Evolutionary conservation across 176 grass and related monocot genomes (phyloP), one percentile per base, ranked within the genome.

Genomic region (Secale cereale): DNA sequence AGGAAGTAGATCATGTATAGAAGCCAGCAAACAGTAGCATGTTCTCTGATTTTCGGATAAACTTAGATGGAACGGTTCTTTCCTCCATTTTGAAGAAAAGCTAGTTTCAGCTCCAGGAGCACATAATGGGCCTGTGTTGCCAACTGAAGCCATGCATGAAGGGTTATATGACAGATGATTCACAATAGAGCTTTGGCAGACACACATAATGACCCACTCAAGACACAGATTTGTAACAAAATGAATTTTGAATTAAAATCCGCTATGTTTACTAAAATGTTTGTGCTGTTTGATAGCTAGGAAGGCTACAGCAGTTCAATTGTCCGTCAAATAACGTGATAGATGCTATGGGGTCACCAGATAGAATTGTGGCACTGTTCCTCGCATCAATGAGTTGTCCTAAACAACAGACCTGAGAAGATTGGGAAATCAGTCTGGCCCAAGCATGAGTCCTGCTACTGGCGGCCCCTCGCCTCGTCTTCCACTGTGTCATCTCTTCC

Each of bases 351-450:
- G 11, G 1, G 62, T 57, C 7, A 5, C 10, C 36, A 76, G 31
- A 75, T 7, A 81, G 20, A 59, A 76, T 3, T 32, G 27, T 11
- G 27, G 39, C 10, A 78, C 30, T 59, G 62, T 62, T 41, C 29
- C 37, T 56, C 57, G 43, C 39, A 70, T 43, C 16, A 65, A 20
- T 8, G 22, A 22, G 14, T 32, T 3, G 0, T 50, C 36, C 10
- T 20, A 0, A 73, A 41, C 1, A 66, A 32, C 78, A 31, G 59
- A 92, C 91, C 91, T 78, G 56, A 1, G 85, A 37, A 74, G 78
- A 90, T 28, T 90, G 87, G 7, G 91, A 92, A 66, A 92, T 89
- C 7, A 92, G 78, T 63, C 74, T 82, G 2, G 85, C 87, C 91
- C 91, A 92, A 0, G 87, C 81, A 20, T 70, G 43, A 22, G 27